These are phyloP conservation scores for Candida berthetii DNA, from an alignment of 805 yeast species.

Conservation along the genomic window DNA sequence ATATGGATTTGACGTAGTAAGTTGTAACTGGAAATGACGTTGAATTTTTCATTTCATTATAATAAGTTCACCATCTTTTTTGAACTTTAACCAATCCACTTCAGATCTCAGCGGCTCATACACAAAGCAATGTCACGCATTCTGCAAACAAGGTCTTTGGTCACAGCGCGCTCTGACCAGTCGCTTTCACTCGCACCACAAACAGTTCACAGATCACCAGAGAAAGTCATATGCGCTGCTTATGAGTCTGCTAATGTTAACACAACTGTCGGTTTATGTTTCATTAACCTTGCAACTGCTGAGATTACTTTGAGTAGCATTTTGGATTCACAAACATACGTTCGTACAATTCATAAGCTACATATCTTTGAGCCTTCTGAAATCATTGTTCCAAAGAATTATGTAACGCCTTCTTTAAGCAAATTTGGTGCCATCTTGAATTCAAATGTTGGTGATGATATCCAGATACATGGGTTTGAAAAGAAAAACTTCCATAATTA, in stretches of 20 bases:
- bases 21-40: no score
- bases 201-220: not conserved
- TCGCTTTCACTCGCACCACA: not conserved
- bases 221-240: constrained; percentile 19
- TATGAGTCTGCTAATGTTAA: constrained; percentile 21
- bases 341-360: constrained; percentile 35
- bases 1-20: no score
- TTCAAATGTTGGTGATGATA: constrained; percentile 21
- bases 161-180: not conserved
- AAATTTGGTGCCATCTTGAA: constrained; percentile 30
- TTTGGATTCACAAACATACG: constrained; percentile 39
- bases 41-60: no score
- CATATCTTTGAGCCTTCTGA: constrained; percentile 28
- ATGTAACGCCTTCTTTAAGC: constrained; percentile 19
- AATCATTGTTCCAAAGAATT: constrained; percentile 26
- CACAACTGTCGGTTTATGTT: constrained; percentile 32
- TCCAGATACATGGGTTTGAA: constrained; percentile 17
- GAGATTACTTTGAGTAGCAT: constrained; percentile 28
- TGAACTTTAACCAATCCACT: no score
- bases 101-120: not conserved
- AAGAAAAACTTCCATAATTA: constrained; percentile 18
- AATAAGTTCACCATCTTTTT: no score
- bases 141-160: not conserved
- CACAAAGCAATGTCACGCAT: not conserved
- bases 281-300: constrained; percentile 31